Evolutionary conservation across 768 basidiomycete genomes (phyloP).

Genomic region (Grammothele lineata): DNA sequence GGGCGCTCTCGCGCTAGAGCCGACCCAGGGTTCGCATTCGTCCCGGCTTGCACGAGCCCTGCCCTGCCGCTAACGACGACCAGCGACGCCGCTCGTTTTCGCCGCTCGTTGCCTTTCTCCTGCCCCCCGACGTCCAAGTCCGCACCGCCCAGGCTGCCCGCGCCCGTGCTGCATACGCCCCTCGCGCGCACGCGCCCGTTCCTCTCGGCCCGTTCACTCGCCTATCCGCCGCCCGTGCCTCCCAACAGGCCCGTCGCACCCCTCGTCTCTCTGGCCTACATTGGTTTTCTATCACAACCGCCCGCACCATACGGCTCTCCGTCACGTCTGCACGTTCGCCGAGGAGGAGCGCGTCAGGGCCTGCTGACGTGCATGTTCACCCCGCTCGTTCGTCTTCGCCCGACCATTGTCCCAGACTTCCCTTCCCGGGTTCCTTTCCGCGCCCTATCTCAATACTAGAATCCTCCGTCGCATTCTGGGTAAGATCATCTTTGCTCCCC

Average conservation of each 20-base stretch:
- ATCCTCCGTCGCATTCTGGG: constrained; percentile 10
- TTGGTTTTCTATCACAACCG: too few relatives aligned
- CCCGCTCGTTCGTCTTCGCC: constrained; percentile 13
- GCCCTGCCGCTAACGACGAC: constrained; percentile 18
- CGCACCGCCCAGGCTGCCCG: too few relatives aligned
- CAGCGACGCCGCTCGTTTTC: constrained; percentile 16
- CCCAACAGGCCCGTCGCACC: too few relatives aligned
- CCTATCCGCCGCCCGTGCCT: too few relatives aligned
- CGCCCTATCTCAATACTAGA: constrained; percentile 12
- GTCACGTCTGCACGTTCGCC: constrained; percentile 4
- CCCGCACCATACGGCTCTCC: too few relatives aligned
- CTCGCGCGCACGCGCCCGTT: too few relatives aligned
- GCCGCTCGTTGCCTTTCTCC: constrained; percentile 11
- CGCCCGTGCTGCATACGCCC: too few relatives aligned
- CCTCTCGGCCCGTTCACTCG: too few relatives aligned
- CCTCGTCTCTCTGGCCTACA: background rate
- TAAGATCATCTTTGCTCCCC: constrained; percentile 11
- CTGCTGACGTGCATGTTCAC: constrained; percentile 17
- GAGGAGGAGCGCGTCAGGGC: constrained; percentile 7
- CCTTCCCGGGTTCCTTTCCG: constrained; percentile 10
- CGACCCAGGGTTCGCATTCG: constrained; percentile 12
- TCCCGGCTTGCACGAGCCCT: background rate
- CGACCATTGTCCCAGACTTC: constrained; percentile 9
- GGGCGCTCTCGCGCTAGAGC: constrained; percentile 17
- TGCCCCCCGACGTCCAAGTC: constrained; percentile 3